Evolutionary conservation across 164 flowering plant genomes (phyloP), one percentile per base, ranked within the genome.

Genomic region (Aristolochia contorta): DNA sequence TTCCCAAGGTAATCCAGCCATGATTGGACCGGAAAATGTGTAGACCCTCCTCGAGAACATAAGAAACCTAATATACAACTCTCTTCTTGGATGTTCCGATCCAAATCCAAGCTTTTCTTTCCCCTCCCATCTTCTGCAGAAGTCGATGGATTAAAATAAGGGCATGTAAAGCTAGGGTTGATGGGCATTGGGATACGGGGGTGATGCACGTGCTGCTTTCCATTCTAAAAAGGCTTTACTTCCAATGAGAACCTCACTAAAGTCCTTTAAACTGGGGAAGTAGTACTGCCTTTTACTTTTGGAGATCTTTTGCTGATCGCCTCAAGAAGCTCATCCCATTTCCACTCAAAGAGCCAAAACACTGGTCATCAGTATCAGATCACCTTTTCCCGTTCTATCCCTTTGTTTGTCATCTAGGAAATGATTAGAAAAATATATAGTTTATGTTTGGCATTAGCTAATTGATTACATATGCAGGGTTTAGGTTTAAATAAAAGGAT

Each of bases 161-260:
- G 58, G 19, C 30, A 27, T 27, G 5, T 27, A 27, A 27, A 27
- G 30, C 24, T 12, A 21, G 23, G 16, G 21, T 33, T 23, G 30
- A 53, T 56, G 49, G 30, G 58, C 65, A 52, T 69, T 43, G 71
- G 71, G 47, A 61, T 37, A 57, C 54, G 71, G 37, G 45, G 59
- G 67, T 63, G 58, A 55, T 67, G 67, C 27, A 53, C 6, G 30
- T 22, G 57, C 58, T 33, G 56, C 53, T 49, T 49, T 20, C n/a
- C 53, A 49, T 49, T 49, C 53, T 18, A 49, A 65, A 57, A 55
- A 57, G 57, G 56, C 71, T 74, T 70, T 64, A 48, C 69, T 67
- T 67, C 67, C 64, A 63, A 58, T 61, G 61, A 57, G 58, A 46
- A 55, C 41, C 3, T 27, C 24, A 2, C 33, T 23, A 32, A 32